Evolutionary conservation across 495 filamentous ascomycete genomes (phyloP).

Genomic region (Aspergillus sclerotioniger): DNA sequence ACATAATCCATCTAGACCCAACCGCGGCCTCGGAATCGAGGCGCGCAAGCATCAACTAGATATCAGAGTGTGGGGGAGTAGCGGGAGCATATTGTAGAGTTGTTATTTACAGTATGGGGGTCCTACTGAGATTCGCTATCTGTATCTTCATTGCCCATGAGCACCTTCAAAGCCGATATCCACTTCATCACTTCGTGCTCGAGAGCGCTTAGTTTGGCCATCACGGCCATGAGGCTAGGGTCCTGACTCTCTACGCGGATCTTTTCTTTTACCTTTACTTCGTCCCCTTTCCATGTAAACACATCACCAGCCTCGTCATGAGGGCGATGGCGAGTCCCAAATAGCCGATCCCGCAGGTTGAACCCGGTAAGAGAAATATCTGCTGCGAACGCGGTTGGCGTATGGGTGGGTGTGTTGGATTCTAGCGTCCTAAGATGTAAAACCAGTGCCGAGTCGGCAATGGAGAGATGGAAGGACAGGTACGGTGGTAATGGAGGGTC

Average conservation of each 20-base stretch:
- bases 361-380: conserved; percentile 55
- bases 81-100: not conserved
- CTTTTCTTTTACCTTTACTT: conserved; percentile 86
- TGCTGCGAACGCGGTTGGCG: conserved; percentile 58
- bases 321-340: conserved; percentile 53
- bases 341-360: conserved; percentile 56
- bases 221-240: conserved; percentile 80
- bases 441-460: conserved; percentile 74
- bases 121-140: conserved; percentile 34
- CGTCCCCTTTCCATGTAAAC: conserved; percentile 64
- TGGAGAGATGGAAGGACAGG: conserved; percentile 71
- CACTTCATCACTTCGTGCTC: conserved; percentile 69
- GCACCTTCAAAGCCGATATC: conserved; percentile 69
- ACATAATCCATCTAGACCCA: conserved; percentile 18
- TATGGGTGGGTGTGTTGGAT: conserved; percentile 54
- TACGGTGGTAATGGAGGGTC: conserved; percentile 57
- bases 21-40: too few species aligned
- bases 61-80: not conserved
- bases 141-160: conserved; percentile 65
- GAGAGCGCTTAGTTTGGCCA: conserved; percentile 81
- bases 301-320: conserved; percentile 80
- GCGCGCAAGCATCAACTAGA: not conserved
- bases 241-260: conserved; percentile 88
- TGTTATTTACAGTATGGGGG: not conserved
- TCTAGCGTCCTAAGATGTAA: conserved; percentile 80